Base-by-base conservation (phyloP, 177 flowering plant species). In the Vitis hybrid region DNA sequence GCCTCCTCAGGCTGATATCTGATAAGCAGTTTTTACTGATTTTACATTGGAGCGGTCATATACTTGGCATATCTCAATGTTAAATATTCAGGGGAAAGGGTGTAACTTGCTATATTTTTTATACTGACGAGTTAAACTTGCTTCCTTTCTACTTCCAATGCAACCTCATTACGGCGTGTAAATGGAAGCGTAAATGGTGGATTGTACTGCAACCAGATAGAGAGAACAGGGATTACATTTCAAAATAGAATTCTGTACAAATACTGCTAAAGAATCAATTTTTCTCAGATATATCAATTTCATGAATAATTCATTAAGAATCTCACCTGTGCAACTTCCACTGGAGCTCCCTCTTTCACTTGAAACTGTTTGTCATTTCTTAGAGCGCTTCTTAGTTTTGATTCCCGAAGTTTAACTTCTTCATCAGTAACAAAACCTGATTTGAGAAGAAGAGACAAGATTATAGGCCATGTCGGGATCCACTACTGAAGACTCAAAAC, bases 131-230 rank as follows among this genome's bases (percentile, higher is more conserved):
- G 72, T 73, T 82, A 82, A 55, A 74, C 71, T 68, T 82, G 75
- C 72, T 75, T 90, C 76, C 75, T 76, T 78, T 89, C 92, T 50
- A 94, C 92, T 82, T 94, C 97, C 69, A 94, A 76, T 0, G 90
- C 80, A 55, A 94, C 78, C 86, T 94, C 97, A 78, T 94, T 94
- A 2, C 97, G 94, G 18, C 97, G 98, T 26, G 80, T 79, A 71
- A 94, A 90, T 60, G 98, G 98, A 33, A 89, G 93, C 2, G 97
- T 86, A 77, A 94, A 92, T 59, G 97, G 98, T 2, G 98, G 98
- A 83, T 94, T 94, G 75, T 89, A 94, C 98, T 91, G 98, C 84
- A 86, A 69, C 10, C 48, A 75, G 19, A 60, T 18, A 19, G 1
- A 22, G 3, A 60, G 2, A 65, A 58, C 7, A 33, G 6, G 16